These are phyloP conservation scores for Phytophthora pseudosyringae DNA, from an alignment of 352 stramenopile genomes.

Conservation along the genomic window DNA sequence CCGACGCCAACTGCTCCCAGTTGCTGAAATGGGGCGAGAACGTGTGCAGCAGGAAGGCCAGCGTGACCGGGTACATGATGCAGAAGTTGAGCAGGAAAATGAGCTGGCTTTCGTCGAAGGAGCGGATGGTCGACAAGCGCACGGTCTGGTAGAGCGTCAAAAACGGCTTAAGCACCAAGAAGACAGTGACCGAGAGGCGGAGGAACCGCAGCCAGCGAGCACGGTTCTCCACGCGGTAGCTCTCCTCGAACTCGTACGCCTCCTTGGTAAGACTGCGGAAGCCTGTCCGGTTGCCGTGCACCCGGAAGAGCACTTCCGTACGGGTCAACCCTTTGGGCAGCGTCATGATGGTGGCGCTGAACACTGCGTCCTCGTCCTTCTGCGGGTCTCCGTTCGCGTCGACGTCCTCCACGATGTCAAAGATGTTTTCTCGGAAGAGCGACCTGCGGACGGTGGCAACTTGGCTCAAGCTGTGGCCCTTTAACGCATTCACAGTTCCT, in stretches of 20 bases:
- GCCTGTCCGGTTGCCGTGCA: conserved; percentile 47
- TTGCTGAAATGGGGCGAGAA: conserved; percentile 70
- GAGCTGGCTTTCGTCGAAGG: conserved; percentile 61
- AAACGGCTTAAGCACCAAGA: conserved; percentile 74
- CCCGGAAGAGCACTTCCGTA: conserved; percentile 65
- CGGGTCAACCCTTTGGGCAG: conserved; percentile 73
- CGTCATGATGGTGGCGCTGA: conserved; percentile 77
- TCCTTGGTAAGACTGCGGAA: conserved; percentile 50
- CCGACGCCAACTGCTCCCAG: conserved; percentile 64
- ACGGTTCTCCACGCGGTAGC: conserved; percentile 74
- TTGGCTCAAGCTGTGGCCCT: conserved; percentile 43
- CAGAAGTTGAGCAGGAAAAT: conserved; percentile 85
- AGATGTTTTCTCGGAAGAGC: conserved; percentile 73
- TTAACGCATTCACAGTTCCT: conserved; percentile 47
- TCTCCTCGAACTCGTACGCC: conserved; percentile 74
- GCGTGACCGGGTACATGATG: conserved; percentile 72
- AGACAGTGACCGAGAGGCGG: conserved; percentile 67
- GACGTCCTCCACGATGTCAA: conserved; percentile 79
- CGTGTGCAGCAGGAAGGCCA: conserved; percentile 68
- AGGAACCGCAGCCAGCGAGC: conserved; percentile 74
- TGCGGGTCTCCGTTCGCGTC: conserved; percentile 44
- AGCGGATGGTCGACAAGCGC: conserved; percentile 47
- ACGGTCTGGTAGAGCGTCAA: conserved; percentile 81
- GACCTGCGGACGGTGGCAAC: conserved; percentile 42
- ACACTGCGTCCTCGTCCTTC: conserved; percentile 23